Evolutionary conservation across 768 basidiomycete species (phyloP), one percentile per base, ranked within the genome.

Genomic region (Suillus subalutaceus): DNA sequence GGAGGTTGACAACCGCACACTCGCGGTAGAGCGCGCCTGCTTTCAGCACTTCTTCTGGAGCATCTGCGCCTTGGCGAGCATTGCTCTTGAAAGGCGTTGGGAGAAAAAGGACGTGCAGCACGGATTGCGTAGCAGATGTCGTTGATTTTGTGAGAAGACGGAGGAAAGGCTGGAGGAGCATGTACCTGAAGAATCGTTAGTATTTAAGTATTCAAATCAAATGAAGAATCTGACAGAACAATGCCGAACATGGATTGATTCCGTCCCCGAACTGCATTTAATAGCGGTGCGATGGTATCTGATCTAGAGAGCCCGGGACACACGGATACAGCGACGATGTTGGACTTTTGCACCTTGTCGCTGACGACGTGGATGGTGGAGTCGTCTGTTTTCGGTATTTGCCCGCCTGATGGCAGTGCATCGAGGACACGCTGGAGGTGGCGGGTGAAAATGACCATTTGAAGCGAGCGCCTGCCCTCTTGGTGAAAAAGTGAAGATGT

Each of bases 361-460:
- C 76, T 79, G 58, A 84, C 80, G 0, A 84, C 83, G 9, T 68
- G 74, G 48, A 79, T 68, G 2, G 73, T 65, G 48, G 70, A 66
- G 63, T 74, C 75, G 50, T 81, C 74, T 41, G 78, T 77, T 60
- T 71, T 71, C 8, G 87, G 85, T 4, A 84, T 74, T 65, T 86
- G 87, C 1, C 86, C 84, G 15, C 86, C 82, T 6, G 81, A 79
- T 0, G 92, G 92, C 2, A 97, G 84, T 0, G 93, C 91, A 70
- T 96, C 92, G 38, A 96, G 79, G 35, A 96, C 85, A 12, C 91
- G 86, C 73, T 97, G 94, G 5, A 97, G 83, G 78, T 97, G 94
- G 7, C 88, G 84, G 50, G 89, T 90, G 57, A 92, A 78, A 63
- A 92, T 79, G 62, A 85, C 73, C 20, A 84, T 85, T 50, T 90